These are phyloP conservation scores for Stagonosporopsis rhizophila DNA, from an alignment of 2,329 filamentous ascomycete genomes.

Conservation along the genomic window DNA sequence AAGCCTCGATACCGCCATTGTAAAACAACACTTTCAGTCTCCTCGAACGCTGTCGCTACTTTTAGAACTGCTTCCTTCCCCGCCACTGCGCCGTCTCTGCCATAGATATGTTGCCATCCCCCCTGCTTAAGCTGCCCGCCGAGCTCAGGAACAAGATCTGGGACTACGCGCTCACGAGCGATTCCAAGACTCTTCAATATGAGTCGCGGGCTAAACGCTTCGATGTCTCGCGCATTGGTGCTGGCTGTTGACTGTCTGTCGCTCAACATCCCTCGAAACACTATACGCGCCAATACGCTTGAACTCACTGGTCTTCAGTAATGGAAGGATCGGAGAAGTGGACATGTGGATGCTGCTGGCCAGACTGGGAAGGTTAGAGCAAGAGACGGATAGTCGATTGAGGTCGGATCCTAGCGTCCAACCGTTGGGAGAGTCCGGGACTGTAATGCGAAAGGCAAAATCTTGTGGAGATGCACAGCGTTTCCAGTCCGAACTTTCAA, in stretches of 20 bases:
- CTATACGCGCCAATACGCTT: conserved; percentile 17
- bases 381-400: neutral
- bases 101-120: neutral
- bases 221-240: conserved; percentile 19
- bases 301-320: neutral
- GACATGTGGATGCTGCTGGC: conserved; percentile 1
- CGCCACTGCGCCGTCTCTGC: neutral
- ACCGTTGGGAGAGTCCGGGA: neutral
- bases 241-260: conserved; percentile 23
- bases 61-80: neutral
- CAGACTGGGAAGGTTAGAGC: neutral
- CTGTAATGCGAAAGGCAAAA: too few species aligned
- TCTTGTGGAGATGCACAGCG: neutral
- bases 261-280: conserved; percentile 22
- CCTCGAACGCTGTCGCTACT: neutral
- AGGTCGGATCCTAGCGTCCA: neutral
- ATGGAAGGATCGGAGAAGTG: neutral
- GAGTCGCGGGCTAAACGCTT: conserved; percentile 11
- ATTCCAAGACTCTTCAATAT: neutral
- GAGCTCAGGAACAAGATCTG: conserved; percentile 4
- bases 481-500: neutral
- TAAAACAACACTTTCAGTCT: too few species aligned
- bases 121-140: neutral
- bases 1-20: too few species aligned
- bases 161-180: neutral